phyloP scores from a whole-genome alignment of 1,284 basidiomycete species.

The Schizophyllum commune region DNA sequence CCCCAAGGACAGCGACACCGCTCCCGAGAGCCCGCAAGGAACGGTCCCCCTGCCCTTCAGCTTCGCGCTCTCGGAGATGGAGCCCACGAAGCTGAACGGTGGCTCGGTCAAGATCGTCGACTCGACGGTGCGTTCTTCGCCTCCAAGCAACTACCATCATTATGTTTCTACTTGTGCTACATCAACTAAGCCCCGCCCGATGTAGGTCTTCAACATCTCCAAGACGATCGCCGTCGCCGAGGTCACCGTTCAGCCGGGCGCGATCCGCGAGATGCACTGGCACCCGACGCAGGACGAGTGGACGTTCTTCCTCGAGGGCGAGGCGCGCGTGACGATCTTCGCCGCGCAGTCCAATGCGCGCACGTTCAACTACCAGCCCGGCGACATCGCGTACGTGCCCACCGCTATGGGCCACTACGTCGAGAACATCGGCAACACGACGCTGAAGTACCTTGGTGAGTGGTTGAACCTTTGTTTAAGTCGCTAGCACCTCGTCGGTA shows the following conservation, averaged over 20 bases:
- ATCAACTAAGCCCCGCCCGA: no score
- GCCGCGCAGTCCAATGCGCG: constrained; percentile 52
- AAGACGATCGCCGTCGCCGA: constrained; percentile 58
- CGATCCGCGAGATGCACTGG: constrained; percentile 43
- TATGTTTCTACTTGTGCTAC: no score
- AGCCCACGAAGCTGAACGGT: constrained; percentile 42
- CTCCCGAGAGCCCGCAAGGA: constrained; percentile 42
- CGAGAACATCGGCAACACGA: constrained; percentile 61
- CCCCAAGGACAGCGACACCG: constrained; percentile 29
- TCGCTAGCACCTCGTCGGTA: no score
- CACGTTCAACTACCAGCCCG: constrained; percentile 63
- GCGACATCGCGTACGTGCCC: constrained; percentile 62
- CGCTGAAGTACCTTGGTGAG: constrained; percentile 44
- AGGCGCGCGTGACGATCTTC: constrained; percentile 56
- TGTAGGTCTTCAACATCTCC: constrained; percentile 34
- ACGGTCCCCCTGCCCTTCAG: constrained; percentile 43
- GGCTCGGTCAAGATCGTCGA: constrained; percentile 61
- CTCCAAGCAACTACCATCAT: no score
- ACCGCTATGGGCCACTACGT: constrained; percentile 57
- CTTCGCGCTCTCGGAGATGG: constrained; percentile 45
- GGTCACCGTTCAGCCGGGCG: constrained; percentile 61
- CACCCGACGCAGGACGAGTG: constrained; percentile 68
- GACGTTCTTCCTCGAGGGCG: constrained; percentile 50
- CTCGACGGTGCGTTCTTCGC: constrained; percentile 28
- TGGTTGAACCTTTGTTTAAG: no score